Base-by-base conservation (phyloP, 805 yeast species). In the Lachancea waltii region DNA sequence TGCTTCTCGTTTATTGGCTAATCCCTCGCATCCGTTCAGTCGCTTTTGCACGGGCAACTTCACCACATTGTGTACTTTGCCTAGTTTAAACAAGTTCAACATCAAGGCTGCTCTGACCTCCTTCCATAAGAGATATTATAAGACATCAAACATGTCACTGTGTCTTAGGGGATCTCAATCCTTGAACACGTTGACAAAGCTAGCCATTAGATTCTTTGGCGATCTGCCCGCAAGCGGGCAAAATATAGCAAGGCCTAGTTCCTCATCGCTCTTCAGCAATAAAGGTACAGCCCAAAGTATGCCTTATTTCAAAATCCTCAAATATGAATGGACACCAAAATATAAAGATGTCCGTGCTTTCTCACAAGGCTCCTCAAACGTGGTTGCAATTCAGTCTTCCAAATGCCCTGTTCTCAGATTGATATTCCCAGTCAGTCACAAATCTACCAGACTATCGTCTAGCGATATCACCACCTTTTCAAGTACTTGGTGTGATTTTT, bases 151-250 rank as follows among this genome's bases (percentile, higher is more conserved):
- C 30, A 73, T 78, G 74, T 61, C 77, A 0, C 36, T 82, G 17
- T 85, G 80, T 1, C 46, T 83, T 4, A 68, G 73, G 47, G 81
- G 89, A 0, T 79, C 87, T 0, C 83, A 79, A 40, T 76, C 89
- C 0, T 46, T 81, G 23, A 78, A 77, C 45, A 57, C 62, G 18
- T 53, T 83, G 24, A 73, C 72, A 30, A 80, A 74, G 47, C 41
- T 77, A 13, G 79, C 78, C 0, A 28, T 65, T 1, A 30, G 60
- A 1, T 53, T 65, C 38, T 80, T 79, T 48, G 53, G 63, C 13
- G 61, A 54, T 22, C 50, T 74, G n/a, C 29, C 26, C 3, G 20
- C 18, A 16, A 18, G 23, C 7, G 8, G 10, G 5, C 25, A 13
- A 7, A 25, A n/a, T 3, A 20, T 10, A 5, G 17, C 24, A 11